Evolutionary conservation across 2,329 filamentous ascomycete species (phyloP), one percentile per base, ranked within the genome.

Genomic region (Apiospora aurea): DNA sequence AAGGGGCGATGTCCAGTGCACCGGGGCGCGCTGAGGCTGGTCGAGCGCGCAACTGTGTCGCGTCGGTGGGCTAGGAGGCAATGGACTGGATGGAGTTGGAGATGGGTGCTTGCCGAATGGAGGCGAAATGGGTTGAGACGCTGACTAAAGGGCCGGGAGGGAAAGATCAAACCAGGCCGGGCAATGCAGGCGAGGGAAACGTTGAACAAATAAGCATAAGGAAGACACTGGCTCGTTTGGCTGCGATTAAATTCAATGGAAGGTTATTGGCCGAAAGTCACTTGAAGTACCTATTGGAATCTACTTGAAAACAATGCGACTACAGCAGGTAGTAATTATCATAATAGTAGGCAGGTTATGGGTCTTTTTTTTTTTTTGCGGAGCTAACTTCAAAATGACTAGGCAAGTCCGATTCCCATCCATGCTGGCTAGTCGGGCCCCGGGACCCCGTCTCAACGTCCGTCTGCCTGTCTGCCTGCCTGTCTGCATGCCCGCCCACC

Each of bases 351-450:
- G 26, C 7, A 53, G 49, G 51, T 8, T 21, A 57, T 57, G 53
- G 53, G 53, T 18, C 53, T 34, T 14, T 38, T 61, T 61, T n/a
- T n/a, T n/a, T n/a, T 53, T 61, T 61, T 38, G 53, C 53, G 53
- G 53, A 61, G 53, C 53, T 61, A 61, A 38, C 53, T 61, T 61
- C 53, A 61, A 61, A 34, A 21, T 18, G 16, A 61, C 29, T 38
- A 61, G 16, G 11, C 26, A 18, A 16, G 43, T 47, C 13, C 41
- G 8, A 43, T 14, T 43, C 41, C 2, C 8, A 47, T 8, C 16
- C 2, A 21, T 21, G 26, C 51, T 34, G 13, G 53, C 53, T 61
- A 61, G 16, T 21, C 29, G 29, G 29, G 26, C 14, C 44, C 14
- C 10, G 38, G 6, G 26, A 41, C 38, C 38, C 2, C 26, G 26